Percentiles rank a stretch among this genome's conserved stretches.
Conservation (phyloP, 2,329 filamentous ascomycete species). For the Neoascochyta sp. region DNA sequence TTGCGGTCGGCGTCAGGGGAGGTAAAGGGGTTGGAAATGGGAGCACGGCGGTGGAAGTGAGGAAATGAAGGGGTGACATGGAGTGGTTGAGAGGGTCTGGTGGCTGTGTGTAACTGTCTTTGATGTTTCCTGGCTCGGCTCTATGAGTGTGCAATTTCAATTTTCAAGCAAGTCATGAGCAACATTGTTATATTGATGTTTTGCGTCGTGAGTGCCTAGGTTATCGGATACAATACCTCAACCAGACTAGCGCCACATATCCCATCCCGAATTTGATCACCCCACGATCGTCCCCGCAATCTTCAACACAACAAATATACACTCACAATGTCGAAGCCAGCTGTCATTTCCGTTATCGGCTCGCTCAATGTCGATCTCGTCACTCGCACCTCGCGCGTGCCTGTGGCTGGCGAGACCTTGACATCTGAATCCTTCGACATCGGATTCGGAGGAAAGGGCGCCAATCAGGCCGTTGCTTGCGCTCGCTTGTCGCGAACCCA, state of each 20-base stretch:
- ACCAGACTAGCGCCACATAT: too few relatives aligned
- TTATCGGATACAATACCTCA: too few relatives aligned
- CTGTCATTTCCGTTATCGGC: slow-evolving; percentile 75
- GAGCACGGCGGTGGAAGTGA: slow-evolving; percentile 8
- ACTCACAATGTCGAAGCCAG: slow-evolving; percentile 27
- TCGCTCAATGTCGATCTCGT: slow-evolving; percentile 95
- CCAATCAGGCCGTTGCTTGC: slow-evolving; percentile 90
- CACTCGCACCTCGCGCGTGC: slow-evolving; percentile 79
- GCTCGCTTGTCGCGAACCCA: slow-evolving; percentile 68
- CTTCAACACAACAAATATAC: slow-evolving; percentile 20
- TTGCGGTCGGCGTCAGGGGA: slow-evolving; percentile 12
- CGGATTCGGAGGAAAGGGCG: slow-evolving; percentile 87
- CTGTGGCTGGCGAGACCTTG: slow-evolving; percentile 80
- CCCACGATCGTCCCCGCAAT: slow-evolving; percentile 2
- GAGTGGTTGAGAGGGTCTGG: too few relatives aligned
- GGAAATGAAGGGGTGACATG: slow-evolving; percentile 8
- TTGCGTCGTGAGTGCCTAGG: too few relatives aligned
- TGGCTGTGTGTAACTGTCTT: too few relatives aligned
- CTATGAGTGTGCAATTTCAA: too few relatives aligned
- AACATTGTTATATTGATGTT: too few relatives aligned
- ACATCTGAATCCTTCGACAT: slow-evolving; percentile 73
- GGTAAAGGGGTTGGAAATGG: slow-evolving; percentile 6
- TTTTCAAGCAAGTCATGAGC: too few relatives aligned
- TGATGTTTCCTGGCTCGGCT: too few relatives aligned
- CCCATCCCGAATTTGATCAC: too few relatives aligned